These are phyloP conservation scores for Lachancea sp. DNA, from an alignment of 805 yeast genomes.

Conservation along the genomic window DNA sequence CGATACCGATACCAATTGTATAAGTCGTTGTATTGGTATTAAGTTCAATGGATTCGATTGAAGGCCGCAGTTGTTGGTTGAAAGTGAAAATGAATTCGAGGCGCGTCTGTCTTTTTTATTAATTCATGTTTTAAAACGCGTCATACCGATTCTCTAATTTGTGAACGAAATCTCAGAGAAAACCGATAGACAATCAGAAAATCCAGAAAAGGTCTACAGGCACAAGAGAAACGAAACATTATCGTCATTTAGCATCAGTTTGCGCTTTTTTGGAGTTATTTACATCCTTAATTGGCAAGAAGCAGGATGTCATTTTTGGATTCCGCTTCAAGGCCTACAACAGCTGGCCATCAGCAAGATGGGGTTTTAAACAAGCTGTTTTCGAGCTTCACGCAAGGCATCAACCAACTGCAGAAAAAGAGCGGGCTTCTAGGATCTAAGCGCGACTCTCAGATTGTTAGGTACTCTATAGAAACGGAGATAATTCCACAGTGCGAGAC, in stretches of 20 bases:
- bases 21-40: too few relatives aligned
- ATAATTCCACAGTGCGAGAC: slow-evolving; percentile 20
- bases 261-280: neutral
- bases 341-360: neutral
- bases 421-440: slow-evolving; percentile 17
- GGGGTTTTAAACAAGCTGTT: slow-evolving; percentile 3
- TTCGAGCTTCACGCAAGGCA: slow-evolving; percentile 1
- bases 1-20: too few relatives aligned
- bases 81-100: neutral
- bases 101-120: neutral
- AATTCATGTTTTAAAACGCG: too few relatives aligned
- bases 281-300: too few relatives aligned
- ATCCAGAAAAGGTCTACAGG: neutral
- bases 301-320: slow-evolving; percentile 10
- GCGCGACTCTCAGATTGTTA: slow-evolving; percentile 35
- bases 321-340: neutral
- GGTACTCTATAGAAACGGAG: slow-evolving; percentile 26
- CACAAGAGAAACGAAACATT: neutral
- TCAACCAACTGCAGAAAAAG: slow-evolving; percentile 11
- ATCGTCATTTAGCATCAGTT: too few relatives aligned
- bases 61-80: too few relatives aligned
- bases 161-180: neutral
- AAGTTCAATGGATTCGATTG: too few relatives aligned
- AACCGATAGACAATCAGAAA: neutral
- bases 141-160: neutral